Base-by-base conservation (phyloP, 1,284 basidiomycete genomes). In the Puccinia polysora region DNA sequence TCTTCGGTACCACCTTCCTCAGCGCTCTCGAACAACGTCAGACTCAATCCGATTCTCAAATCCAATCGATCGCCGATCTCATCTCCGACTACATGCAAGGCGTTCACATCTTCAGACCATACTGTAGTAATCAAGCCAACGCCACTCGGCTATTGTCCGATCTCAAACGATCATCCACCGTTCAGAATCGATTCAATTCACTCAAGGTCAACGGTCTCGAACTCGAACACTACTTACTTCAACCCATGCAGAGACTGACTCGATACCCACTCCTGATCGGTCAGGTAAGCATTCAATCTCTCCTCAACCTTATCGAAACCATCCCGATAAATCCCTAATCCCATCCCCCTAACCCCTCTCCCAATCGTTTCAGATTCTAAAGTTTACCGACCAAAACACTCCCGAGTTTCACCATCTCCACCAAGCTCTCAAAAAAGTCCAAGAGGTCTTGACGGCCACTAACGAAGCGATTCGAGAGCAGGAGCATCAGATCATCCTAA, bases 181-280 rank as follows among this genome's bases (percentile, higher is more conserved):
- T 71, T 8, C 20, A 34, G 8, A 47, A 55, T 36, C 59, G 45
- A 3, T 32, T 71, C 8, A 71, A 45, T 43, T 30, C 32, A 0
- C 18, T 62, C 5, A 62, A 63, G 32, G 68, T 71, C 28, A 71
- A 71, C n/a, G 59, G 59, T 18, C 59, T 71, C 36, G 68, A 71
- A 45, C 34, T 71, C 6, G 68, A 63, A 28, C 68, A 71, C 45
- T 71, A 71, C 47, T 32, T 71, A 15, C 68, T 71, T 32, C 55
- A 71, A 32, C 68, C 68, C 2, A 71, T 71, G 68, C 68, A 71
- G 50, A 59, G 68, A 71, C n/a, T 71, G 12, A 63, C 68, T 20
- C 58, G 68, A 15, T 71, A 71, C 23, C 68, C 68, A n/a, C 59
- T 71, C n/a, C 49, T 71, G 14, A 50, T 71, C 50, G 18, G 30